A percentile compares a stretch with the other conserved stretches of the same genome.
Conservation (phyloP, 2,329 filamentous ascomycete species). For the Ascochyta lentis region DNA sequence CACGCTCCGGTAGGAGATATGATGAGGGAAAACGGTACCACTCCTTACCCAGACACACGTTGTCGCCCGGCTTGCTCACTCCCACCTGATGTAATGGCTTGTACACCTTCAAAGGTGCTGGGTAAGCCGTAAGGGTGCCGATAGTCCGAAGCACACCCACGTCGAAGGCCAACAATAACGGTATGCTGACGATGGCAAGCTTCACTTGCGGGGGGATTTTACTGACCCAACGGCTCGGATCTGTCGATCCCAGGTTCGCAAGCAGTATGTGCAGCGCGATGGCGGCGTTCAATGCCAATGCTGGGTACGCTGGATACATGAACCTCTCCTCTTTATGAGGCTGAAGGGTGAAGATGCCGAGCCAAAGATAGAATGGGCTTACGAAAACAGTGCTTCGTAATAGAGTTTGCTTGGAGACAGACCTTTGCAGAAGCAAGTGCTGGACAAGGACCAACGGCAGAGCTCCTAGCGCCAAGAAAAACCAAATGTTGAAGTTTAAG, state of each 20-base stretch:
- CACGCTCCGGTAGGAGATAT: constrained; percentile 83
- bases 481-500: constrained; percentile 97
- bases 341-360: constrained; percentile 87
- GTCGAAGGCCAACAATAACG: constrained; percentile 69
- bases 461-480: constrained; percentile 76
- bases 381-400: constrained; percentile 80
- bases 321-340: constrained; percentile 98
- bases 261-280: constrained; percentile 83
- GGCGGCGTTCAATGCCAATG: constrained; percentile 86
- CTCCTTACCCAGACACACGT: constrained; percentile 90
- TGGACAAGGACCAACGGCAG: constrained; percentile 79
- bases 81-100: constrained; percentile 65
- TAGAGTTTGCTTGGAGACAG: constrained; percentile 70
- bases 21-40: constrained; percentile 98
- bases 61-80: constrained; percentile 67
- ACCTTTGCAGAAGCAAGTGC: constrained; percentile 67
- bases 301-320: constrained; percentile 97
- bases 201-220: constrained; percentile 80
- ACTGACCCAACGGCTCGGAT: constrained; percentile 70
- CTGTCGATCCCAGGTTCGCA: constrained; percentile 72
- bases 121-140: constrained; percentile 81
- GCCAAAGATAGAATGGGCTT: constrained; percentile 91
- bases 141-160: constrained; percentile 74
- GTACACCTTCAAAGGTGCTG: constrained; percentile 77
- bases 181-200: constrained; percentile 64